Base-by-base conservation (phyloP, 768 basidiomycete species). In the Leccinum olivaceopallidum region DNA sequence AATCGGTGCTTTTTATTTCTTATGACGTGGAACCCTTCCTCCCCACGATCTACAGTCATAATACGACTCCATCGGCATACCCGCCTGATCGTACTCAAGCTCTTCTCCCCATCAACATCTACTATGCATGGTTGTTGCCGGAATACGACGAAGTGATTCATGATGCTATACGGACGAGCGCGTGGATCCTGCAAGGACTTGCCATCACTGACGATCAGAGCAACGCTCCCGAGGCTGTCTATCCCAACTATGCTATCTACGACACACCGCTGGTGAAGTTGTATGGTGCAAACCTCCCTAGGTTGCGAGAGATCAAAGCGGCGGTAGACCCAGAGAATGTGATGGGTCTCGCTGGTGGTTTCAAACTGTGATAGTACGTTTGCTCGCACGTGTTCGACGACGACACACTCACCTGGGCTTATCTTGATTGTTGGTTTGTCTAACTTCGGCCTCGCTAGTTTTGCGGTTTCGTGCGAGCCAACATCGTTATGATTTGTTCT, bases 1-100 rank as follows among this genome's bases (percentile, higher is more conserved):
- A 54, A 5, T 20, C 52, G 7, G 48, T 13, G 2, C 1, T 32
- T 34, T 49, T 61, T 26, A 3, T 66, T 34, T 66, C 65, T 12
- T 71, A 70, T 13, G 61, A 51, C 2, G 75, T 83, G 56, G 84
- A 87, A 59, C 81, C 82, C 4, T 85, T 87, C 78, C 76, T 81
- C 0, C 72, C 80, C 0, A 65, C 71, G 44, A 61, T 80, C 58
- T 77, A 78, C 60, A 59, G 68, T 1, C 80, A 81, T 62, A 76
- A 69, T 26, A 55, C 68, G 48, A 69, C 68, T 2, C 49, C 72
- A 0, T 75, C 80, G 14, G 84, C 83, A 1, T 85, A 79, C 67
- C 83, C 83, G 5, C 78, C 80, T 3, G 60, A 63, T 28, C 80
- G 82, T 36, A 50, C 67, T 2, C 67, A 58, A 6, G 68, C 66